A percentile compares a stretch with the other conserved stretches of the same genome.
These are phyloP conservation scores for Aureobasidium leucospermi DNA, from an alignment of 2,329 filamentous ascomycete species.

Conservation along the genomic window DNA sequence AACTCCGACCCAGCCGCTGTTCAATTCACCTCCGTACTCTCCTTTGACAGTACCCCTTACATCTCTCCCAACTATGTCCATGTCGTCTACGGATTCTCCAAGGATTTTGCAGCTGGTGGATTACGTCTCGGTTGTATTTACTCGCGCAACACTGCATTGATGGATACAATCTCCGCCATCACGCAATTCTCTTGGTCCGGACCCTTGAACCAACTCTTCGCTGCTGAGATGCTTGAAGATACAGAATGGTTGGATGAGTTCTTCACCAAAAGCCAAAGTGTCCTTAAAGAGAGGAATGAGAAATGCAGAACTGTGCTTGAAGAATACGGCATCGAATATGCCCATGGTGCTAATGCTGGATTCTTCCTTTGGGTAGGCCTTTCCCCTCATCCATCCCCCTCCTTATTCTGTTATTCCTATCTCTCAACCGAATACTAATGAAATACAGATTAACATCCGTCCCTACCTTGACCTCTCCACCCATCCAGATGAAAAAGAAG, in stretches of 20 bases:
- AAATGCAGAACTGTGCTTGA: slow-evolving; percentile 20
- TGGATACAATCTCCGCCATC: slow-evolving; percentile 21
- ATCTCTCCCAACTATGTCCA: slow-evolving; percentile 23
- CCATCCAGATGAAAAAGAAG: slow-evolving; percentile 25
- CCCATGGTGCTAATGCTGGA: slow-evolving; percentile 34
- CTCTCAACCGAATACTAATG: not conserved
- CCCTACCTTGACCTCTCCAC: not conserved
- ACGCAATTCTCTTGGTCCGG: slow-evolving; percentile 25
- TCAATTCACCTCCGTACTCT: slow-evolving; percentile 23
- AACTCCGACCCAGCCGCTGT: slow-evolving; percentile 11
- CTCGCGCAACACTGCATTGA: slow-evolving; percentile 22
- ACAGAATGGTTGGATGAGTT: slow-evolving; percentile 21
- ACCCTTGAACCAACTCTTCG: slow-evolving; percentile 25
- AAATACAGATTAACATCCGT: slow-evolving; percentile 24
- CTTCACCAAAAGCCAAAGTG: slow-evolving; percentile 15
- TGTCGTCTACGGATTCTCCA: slow-evolving; percentile 28
- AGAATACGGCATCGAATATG: slow-evolving; percentile 31
- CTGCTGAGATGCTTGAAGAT: slow-evolving; percentile 27
- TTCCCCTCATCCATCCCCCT: not conserved
- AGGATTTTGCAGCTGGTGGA: slow-evolving; percentile 30
- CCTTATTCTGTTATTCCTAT: not conserved
- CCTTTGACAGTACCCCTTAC: slow-evolving; percentile 18
- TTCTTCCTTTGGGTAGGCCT: slow-evolving; percentile 38
- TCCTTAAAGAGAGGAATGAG: slow-evolving; percentile 20
- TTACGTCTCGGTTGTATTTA: slow-evolving; percentile 26